phyloP scores from a whole-genome alignment of 805 yeast genomes.

The Candida verbasci region DNA sequence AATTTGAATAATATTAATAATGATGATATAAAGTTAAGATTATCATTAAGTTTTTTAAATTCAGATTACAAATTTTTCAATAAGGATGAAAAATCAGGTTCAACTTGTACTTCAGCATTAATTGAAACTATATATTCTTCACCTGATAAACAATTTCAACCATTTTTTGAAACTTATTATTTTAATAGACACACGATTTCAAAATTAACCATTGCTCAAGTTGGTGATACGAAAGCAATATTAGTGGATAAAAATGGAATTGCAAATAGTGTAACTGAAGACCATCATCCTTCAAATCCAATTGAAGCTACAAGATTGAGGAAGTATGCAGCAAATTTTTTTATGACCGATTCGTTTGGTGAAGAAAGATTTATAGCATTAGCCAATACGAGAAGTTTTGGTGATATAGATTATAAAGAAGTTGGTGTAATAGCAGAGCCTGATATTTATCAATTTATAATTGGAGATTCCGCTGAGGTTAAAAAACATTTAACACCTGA shows the following conservation, averaged over 20 bases:
- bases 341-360: conserved; percentile 88
- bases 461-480: conserved; percentile 49
- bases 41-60: conserved; percentile 60
- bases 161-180: conserved; percentile 38
- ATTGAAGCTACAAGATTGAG: conserved; percentile 70
- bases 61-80: conserved; percentile 61
- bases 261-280: conserved; percentile 72
- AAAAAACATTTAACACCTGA: conserved; percentile 34
- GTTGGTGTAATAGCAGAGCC: conserved; percentile 93
- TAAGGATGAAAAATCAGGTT: conserved; percentile 47
- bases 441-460: conserved; percentile 63
- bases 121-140: conserved; percentile 45
- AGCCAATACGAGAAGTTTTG: conserved; percentile 93
- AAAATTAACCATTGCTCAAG: conserved; percentile 75
- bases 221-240: conserved; percentile 88
- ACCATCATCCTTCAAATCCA: conserved; percentile 86
- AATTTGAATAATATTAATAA: conserved; percentile 11
- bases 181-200: conserved; percentile 66
- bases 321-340: conserved; percentile 53
- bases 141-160: conserved; percentile 22
- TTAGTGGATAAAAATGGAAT: conserved; percentile 77
- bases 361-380: conserved; percentile 77
- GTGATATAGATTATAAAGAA: conserved; percentile 76
- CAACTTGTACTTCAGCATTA: conserved; percentile 67
- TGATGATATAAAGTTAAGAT: conserved; percentile 58